Conservation (phyloP, 495 filamentous ascomycete genomes). For the Annulohypoxylon stygium region DNA sequence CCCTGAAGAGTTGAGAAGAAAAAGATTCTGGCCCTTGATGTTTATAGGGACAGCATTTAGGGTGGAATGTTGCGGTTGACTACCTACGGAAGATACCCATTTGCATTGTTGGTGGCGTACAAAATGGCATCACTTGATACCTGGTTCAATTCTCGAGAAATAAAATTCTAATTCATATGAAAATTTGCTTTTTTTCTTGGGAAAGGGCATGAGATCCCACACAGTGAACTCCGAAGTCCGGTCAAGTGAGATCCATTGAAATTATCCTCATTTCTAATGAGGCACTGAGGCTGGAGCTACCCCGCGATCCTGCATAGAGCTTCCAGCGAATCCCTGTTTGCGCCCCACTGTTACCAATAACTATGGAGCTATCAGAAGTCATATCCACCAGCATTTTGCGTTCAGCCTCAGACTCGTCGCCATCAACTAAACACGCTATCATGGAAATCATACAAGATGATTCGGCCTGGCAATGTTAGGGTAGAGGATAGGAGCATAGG, state of each 20-base stretch:
- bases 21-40: background rate
- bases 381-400: too few relatives aligned
- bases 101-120: conserved; percentile 45
- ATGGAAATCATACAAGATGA: too few relatives aligned
- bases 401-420: too few relatives aligned
- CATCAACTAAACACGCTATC: too few relatives aligned
- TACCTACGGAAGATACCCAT: conserved; percentile 47
- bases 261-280: conserved; percentile 19
- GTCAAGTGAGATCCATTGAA: background rate
- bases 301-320: conserved; percentile 36
- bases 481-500: too few relatives aligned
- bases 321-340: conserved; percentile 16
- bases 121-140: conserved; percentile 29
- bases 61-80: conserved; percentile 23
- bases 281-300: conserved; percentile 26
- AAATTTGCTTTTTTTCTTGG: background rate
- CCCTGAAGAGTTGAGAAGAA: background rate
- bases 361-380: too few relatives aligned
- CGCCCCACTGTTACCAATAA: conserved; percentile 25
- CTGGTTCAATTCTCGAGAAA: background rate
- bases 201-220: background rate
- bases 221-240: background rate
- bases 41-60: background rate
- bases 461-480: too few relatives aligned
- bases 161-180: background rate